Conservation (phyloP, 805 yeast species). For the Wickerhamomyces hampshirensis region DNA sequence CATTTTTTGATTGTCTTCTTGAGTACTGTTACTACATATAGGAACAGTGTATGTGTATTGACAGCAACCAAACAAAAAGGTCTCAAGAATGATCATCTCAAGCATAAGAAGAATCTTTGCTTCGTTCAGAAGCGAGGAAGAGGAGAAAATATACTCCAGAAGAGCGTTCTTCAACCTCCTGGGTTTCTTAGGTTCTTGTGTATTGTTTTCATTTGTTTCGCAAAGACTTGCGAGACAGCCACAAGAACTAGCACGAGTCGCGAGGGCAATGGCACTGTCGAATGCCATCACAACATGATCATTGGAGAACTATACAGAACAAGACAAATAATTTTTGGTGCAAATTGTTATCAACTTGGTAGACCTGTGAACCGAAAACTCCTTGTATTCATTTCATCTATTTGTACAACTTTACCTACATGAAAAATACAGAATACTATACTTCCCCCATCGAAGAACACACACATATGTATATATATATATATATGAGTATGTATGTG, state of each 20-base stretch:
- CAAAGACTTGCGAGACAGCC: slow-evolving; percentile 39
- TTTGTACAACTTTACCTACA: too few relatives aligned
- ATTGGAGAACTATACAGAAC: too few relatives aligned
- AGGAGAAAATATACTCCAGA: slow-evolving; percentile 71
- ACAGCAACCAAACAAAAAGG: slow-evolving; percentile 11
- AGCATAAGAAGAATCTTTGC: slow-evolving; percentile 76
- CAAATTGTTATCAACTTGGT: too few relatives aligned
- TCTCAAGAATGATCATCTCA: slow-evolving; percentile 53
- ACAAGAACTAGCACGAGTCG: slow-evolving; percentile 20
- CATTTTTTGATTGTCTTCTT: not conserved
- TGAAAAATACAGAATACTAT: too few relatives aligned
- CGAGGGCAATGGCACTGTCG: slow-evolving; percentile 18
- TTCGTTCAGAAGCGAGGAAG: slow-evolving; percentile 81
- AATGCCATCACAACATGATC: slow-evolving; percentile 19
- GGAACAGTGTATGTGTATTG: slow-evolving; percentile 7
- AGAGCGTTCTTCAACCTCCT: slow-evolving; percentile 74
- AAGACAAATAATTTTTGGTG: too few relatives aligned
- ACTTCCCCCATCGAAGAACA: too few relatives aligned
- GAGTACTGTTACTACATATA: slow-evolving; percentile 4
- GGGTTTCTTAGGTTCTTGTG: slow-evolving; percentile 80
- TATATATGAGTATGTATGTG: not conserved
- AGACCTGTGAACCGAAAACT: too few relatives aligned
- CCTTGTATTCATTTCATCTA: too few relatives aligned
- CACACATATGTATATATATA: not conserved
- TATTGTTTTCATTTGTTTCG: slow-evolving; percentile 73